A percentile compares a stretch with the other conserved stretches of the same genome.
phyloP scores from a whole-genome alignment of 2,329 filamentous ascomycete genomes.

The Arthrobotrys sinensis region DNA sequence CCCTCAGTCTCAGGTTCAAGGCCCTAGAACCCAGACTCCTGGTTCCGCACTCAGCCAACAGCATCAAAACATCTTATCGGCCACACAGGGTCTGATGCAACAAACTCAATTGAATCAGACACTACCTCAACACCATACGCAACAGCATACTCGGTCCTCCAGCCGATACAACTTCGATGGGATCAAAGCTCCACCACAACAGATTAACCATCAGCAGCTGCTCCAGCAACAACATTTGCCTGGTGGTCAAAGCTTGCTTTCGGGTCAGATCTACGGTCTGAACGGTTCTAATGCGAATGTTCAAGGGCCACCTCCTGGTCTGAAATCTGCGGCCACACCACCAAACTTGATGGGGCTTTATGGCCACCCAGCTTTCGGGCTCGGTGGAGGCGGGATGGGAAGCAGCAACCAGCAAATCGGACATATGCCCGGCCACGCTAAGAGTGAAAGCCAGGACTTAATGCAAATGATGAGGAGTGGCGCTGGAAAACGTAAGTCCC shows the following conservation, averaged over 20 bases:
- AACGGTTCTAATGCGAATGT: constrained; percentile 68
- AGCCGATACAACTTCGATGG: constrained; percentile 71
- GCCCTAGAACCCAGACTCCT: constrained; percentile 70
- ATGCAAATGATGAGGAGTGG: constrained; percentile 63
- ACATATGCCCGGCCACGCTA: constrained; percentile 59
- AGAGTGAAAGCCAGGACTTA: constrained; percentile 60
- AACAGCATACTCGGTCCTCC: constrained; percentile 72
- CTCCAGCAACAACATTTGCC: constrained; percentile 71
- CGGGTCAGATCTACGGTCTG: constrained; percentile 64
- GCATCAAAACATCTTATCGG: constrained; percentile 65
- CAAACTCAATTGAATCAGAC: constrained; percentile 64
- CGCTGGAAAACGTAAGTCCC: constrained; percentile 65
- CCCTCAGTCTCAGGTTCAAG: constrained; percentile 68
- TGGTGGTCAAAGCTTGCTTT: constrained; percentile 62
- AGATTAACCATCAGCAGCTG: constrained; percentile 67
- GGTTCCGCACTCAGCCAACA: constrained; percentile 59
- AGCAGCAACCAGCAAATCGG: constrained; percentile 57
- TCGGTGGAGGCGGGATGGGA: constrained; percentile 72
- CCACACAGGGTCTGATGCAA: constrained; percentile 54
- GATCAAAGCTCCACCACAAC: constrained; percentile 62
- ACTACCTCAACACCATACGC: constrained; percentile 68
- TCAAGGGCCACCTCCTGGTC: constrained; percentile 91
- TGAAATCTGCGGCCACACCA: constrained; percentile 95
- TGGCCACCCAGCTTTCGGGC: constrained; percentile 76
- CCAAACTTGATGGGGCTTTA: constrained; percentile 91